A percentile compares a stretch with the other conserved stretches of the same genome.
Evolutionary conservation across 129 eudicot species (phyloP).

Genomic region (Flaveria robusta): DNA sequence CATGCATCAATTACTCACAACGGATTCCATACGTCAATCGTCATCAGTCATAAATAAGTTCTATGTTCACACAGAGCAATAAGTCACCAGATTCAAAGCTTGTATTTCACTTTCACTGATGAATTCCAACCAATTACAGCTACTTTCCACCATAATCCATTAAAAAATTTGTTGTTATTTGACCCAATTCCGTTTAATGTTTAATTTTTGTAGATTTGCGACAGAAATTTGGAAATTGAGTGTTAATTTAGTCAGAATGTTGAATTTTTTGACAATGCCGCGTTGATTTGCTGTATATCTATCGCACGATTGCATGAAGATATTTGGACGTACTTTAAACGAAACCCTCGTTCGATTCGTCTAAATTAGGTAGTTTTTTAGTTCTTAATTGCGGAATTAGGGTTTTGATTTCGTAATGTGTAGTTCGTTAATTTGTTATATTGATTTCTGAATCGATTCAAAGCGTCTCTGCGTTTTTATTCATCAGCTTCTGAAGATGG

Average conservation of each 20-base stretch:
- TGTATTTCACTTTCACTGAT: conserved; percentile 11
- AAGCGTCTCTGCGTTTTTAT: conserved; percentile 11
- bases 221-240: neutral
- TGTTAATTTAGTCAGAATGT: neutral
- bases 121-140: conserved; percentile 32
- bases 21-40: conserved; percentile 31
- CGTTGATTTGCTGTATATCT: conserved; percentile 35
- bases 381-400: conserved; percentile 14
- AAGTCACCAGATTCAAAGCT: conserved; percentile 25
- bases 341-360: conserved; percentile 11
- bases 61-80: neutral
- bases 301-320: neutral
- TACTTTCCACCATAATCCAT: conserved; percentile 19
- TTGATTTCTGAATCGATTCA: conserved; percentile 4
- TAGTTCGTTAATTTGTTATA: conserved; percentile 15
- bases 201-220: conserved; percentile 11
- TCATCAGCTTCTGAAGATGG: conserved; percentile 9
- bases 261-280: conserved; percentile 34
- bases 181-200: conserved; percentile 18
- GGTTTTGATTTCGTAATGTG: conserved; percentile 15
- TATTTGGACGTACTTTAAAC: conserved; percentile 19
- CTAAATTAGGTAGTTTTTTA: neutral
- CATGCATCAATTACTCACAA: conserved; percentile 4
- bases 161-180: conserved; percentile 4
- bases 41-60: conserved; percentile 23